These are phyloP conservation scores for Sisymbrium irio DNA, from an alignment of 345 rosid species.

Conservation along the genomic window DNA sequence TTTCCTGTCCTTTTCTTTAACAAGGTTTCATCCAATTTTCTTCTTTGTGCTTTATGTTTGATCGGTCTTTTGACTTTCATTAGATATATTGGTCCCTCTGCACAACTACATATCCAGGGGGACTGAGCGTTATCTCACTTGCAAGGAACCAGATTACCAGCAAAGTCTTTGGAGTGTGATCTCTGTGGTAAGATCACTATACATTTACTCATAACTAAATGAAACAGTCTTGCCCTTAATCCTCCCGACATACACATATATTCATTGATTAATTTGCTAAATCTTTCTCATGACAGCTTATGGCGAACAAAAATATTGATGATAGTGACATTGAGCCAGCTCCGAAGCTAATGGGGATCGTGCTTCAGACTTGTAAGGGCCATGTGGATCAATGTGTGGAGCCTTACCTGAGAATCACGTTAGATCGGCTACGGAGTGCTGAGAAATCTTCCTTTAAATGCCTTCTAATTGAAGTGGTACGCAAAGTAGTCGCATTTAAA, in stretches of 20 bases:
- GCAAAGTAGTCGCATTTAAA: slow-evolving; percentile 22
- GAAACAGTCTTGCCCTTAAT: neutral
- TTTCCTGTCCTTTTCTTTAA: neutral
- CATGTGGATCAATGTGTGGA: slow-evolving; percentile 98
- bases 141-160: slow-evolving; percentile 96
- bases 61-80: slow-evolving; percentile 8
- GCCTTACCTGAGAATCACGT: slow-evolving; percentile 81
- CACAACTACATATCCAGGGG: slow-evolving; percentile 95
- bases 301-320: slow-evolving; percentile 82
- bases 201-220: neutral
- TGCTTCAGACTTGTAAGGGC: slow-evolving; percentile 96
- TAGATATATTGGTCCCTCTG: slow-evolving; percentile 95
- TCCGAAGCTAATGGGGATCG: slow-evolving; percentile 89
- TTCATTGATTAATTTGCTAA: neutral
- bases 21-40: neutral
- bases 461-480: slow-evolving; percentile 97
- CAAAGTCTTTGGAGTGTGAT: slow-evolving; percentile 92
- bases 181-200: slow-evolving; percentile 63
- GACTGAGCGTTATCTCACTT: slow-evolving; percentile 70
- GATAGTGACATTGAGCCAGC: slow-evolving; percentile 93
- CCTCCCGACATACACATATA: neutral
- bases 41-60: neutral
- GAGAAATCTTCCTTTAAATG: slow-evolving; percentile 85
- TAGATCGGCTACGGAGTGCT: slow-evolving; percentile 71
- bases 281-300: slow-evolving; percentile 46